Conservation (phyloP, 192 early-diverging fungal genomes). For the Podochytrium sp. region DNA sequence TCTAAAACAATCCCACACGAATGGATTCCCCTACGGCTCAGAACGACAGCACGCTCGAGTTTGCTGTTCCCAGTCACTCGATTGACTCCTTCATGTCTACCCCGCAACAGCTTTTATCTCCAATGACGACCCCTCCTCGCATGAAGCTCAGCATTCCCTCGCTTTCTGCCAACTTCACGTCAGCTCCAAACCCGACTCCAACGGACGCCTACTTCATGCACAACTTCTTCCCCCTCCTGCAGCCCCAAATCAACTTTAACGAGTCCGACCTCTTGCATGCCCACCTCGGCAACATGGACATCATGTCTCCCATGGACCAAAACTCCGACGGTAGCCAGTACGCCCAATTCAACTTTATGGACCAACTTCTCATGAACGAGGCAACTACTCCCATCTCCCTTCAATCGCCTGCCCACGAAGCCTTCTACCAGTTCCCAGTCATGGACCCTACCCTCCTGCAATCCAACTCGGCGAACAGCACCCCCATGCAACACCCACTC, state of each 20-base stretch:
- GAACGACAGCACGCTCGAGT: too few relatives aligned
- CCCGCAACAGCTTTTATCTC: neutral
- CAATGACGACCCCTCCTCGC: neutral
- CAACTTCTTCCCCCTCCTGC: neutral
- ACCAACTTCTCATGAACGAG: neutral
- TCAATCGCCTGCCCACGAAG: neutral
- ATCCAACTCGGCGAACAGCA: too few relatives aligned
- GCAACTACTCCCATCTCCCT: neutral
- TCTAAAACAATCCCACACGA: too few relatives aligned
- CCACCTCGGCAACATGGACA: neutral
- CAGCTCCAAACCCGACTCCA: neutral
- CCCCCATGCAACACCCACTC: too few relatives aligned
- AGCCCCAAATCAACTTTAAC: neutral
- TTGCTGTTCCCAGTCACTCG: too few relatives aligned
- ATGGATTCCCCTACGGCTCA: too few relatives aligned
- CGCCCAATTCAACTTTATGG: neutral
- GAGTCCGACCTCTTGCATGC: neutral
- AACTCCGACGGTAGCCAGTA: neutral
- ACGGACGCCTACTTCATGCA: neutral
- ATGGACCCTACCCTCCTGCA: neutral
- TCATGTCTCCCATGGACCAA: neutral
- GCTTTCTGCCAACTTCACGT: neutral
- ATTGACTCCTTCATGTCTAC: too few relatives aligned
- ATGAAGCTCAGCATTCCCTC: slow-evolving; percentile 9
- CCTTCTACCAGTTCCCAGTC: neutral